Evolutionary conservation across 2,329 filamentous ascomycete species (phyloP), one percentile per base, ranked within the genome.

Genomic region (Pseudopyricularia javanii): DNA sequence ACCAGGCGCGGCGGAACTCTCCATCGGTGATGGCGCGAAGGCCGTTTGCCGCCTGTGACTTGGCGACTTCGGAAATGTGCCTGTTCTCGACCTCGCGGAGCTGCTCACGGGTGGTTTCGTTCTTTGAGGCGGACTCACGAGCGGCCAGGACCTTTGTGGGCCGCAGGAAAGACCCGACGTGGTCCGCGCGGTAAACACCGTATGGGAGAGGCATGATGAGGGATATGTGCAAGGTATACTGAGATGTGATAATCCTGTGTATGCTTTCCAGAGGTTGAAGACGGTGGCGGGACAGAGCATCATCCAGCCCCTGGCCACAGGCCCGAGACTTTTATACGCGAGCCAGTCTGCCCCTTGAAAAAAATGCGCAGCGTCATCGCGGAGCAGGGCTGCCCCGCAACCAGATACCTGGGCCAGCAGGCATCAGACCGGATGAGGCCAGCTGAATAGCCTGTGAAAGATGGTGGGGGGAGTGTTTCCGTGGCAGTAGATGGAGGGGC

Each of bases 141-240:
- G 62, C 62, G 43, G 80, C 71, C 34, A 85, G 71, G 53, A 88
- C 74, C 53, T 77, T 70, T 55, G 83, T 69, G 7, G 85, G 85
- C n/a, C 86, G 81, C 45, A 88, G 77, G 32, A 89, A 73, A 14
- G 84, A 88, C 59, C 85, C 86, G 60, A 88, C 74, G 61, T 89
- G 85, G 73, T 89, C 86, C 50, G 86, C 86, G 61, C 85, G 77
- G 73, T 51, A 54, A 22, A 54, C 49, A 8, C 53, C 53, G 20
- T 37, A 33, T 22, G 53, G 53, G 26, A 54, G 53, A 30, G 53
- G 53, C 53, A 54, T 54, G 24, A 17, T 45, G 20, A 12, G 17
- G 7, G 37, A 43, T 43, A 24, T 24, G 22, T 20, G 28, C 3
- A 6, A 49, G 30, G 26, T 49, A 17, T 7, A 15, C 20, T 6